Evolutionary conservation across 2,329 filamentous ascomycete species (phyloP).

Genomic region (Aspergillus bombycis): DNA sequence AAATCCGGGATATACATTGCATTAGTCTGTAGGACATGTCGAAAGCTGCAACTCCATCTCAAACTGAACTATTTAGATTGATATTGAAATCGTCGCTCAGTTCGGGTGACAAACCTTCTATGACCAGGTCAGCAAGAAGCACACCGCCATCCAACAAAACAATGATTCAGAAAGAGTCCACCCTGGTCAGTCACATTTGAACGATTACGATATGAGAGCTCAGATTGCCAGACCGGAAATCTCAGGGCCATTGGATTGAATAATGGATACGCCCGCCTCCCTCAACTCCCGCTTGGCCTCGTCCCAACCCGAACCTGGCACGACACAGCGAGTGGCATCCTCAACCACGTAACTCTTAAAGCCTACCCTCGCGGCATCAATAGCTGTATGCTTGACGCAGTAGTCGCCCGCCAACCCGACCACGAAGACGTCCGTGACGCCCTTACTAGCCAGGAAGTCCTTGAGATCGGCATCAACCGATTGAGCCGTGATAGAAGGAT

Average conservation of each 20-base stretch:
- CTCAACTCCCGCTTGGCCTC: slow-evolving; percentile 58
- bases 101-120: not conserved
- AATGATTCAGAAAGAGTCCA: not conserved
- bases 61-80: not conserved
- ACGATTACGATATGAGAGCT: not conserved
- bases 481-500: slow-evolving; percentile 33
- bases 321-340: slow-evolving; percentile 77
- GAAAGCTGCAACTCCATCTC: not conserved
- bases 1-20: not conserved
- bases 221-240: slow-evolving; percentile 53
- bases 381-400: slow-evolving; percentile 80
- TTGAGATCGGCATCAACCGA: slow-evolving; percentile 63
- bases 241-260: slow-evolving; percentile 61
- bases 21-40: not conserved
- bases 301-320: slow-evolving; percentile 60
- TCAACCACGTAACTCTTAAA: slow-evolving; percentile 76
- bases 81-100: not conserved
- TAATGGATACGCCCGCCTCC: slow-evolving; percentile 63
- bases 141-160: not conserved
- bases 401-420: slow-evolving; percentile 87
- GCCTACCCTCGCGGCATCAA: slow-evolving; percentile 75
- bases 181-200: not conserved
- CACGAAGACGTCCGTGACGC: slow-evolving; percentile 78
- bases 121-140: not conserved
- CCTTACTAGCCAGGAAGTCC: slow-evolving; percentile 56